These are phyloP conservation scores for Botrytis pseudocinerea DNA, from an alignment of 2,329 filamentous ascomycete genomes.

Conservation along the genomic window DNA sequence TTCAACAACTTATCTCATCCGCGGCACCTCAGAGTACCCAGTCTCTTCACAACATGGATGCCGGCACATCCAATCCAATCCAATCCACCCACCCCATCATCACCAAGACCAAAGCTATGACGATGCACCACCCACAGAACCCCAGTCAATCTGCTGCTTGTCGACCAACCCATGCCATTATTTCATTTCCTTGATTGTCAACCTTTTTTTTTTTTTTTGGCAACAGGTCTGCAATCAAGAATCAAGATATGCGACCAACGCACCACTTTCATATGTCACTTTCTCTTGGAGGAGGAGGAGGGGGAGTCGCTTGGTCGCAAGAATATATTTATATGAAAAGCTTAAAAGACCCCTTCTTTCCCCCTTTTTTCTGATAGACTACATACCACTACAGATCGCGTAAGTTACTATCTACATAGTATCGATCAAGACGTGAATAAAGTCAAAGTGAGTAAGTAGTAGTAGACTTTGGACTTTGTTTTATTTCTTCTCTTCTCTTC, in stretches of 20 bases:
- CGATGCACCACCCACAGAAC: background rate
- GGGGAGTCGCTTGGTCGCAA: background rate
- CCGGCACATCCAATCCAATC: no score
- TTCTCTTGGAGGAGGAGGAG: background rate
- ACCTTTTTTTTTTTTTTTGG: background rate
- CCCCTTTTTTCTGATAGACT: background rate
- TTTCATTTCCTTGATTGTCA: background rate
- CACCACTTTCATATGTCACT: constrained; percentile 10
- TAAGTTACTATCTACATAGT: background rate
- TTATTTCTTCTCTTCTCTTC: background rate
- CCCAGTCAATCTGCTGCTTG: background rate
- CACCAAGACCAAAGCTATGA: background rate
- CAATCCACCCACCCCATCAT: no score
- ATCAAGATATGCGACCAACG: constrained; percentile 6
- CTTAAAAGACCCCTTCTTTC: background rate
- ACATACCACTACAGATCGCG: background rate
- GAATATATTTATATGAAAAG: background rate
- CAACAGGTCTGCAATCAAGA: background rate
- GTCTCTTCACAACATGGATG: background rate
- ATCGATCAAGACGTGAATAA: background rate
- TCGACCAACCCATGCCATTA: background rate
- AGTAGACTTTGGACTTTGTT: background rate
- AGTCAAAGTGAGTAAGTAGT: background rate
- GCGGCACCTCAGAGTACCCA: no score
- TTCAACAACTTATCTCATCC: no score